Percentiles rank a stretch among this genome's conserved stretches.
Conservation (phyloP, 228 moss, liverwort and hornwort genomes). For the Sphagnum fallax region DNA sequence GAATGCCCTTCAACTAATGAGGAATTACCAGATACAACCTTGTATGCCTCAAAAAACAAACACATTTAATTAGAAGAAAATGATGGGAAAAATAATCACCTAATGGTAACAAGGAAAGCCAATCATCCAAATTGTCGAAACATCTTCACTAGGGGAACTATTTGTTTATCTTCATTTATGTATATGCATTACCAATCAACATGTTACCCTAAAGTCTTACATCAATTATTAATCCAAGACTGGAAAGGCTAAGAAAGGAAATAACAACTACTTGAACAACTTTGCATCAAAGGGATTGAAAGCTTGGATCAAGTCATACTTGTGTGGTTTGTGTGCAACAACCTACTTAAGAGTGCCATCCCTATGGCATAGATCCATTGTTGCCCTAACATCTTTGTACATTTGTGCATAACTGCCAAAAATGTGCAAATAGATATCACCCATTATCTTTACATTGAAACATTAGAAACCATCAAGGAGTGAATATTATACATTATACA, state of each 20-base stretch:
- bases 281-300: too few relatives aligned
- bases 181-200: constrained; percentile 20
- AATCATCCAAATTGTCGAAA: constrained; percentile 32
- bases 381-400: constrained; percentile 79
- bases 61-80: neutral
- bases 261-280: too few relatives aligned
- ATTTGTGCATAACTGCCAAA: constrained; percentile 71
- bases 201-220: too few relatives aligned
- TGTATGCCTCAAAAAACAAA: neutral
- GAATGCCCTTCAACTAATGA: too few relatives aligned
- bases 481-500: too few relatives aligned
- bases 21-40: too few relatives aligned
- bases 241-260: too few relatives aligned
- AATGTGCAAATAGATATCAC: neutral
- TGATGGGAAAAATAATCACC: constrained; percentile 11
- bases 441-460: too few relatives aligned
- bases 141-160: constrained; percentile 46
- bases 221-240: too few relatives aligned
- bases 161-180: constrained; percentile 34
- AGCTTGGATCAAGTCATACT: constrained; percentile 17
- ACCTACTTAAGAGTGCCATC: constrained; percentile 91
- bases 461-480: too few relatives aligned
- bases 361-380: constrained; percentile 86
- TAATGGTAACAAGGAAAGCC: constrained; percentile 47
- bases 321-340: constrained; percentile 76